A percentile compares a stretch with the other conserved stretches of the same genome.
phyloP scores from a whole-genome alignment of 176 grass and related monocot genomes.

The Eleusine indica region DNA sequence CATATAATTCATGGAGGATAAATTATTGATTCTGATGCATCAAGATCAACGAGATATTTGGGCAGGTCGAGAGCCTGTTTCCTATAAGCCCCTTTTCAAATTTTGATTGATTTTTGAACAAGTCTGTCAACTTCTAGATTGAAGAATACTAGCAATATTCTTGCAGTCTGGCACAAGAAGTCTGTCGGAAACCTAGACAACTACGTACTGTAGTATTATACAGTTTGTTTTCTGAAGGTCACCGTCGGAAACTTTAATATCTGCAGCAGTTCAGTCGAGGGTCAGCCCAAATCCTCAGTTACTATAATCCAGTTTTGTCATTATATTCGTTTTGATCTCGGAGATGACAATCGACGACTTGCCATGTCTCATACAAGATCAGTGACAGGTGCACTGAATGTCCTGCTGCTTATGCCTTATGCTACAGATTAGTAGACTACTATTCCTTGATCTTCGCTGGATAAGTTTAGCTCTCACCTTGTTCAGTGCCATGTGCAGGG shows the following conservation, averaged over 20 bases:
- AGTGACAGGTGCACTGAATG: conserved; percentile 39
- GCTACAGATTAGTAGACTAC: neutral
- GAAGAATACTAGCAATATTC: neutral
- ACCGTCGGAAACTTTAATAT: neutral
- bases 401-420: neutral
- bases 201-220: neutral
- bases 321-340: conserved; percentile 27
- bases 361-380: neutral
- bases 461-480: neutral
- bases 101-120: neutral
- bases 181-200: neutral
- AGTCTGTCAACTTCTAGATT: neutral
- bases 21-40: neutral
- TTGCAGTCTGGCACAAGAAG: neutral
- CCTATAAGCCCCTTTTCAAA: neutral
- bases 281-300: neutral
- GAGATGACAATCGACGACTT: neutral
- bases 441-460: neutral
- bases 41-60: neutral
- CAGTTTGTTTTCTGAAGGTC: neutral
- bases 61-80: neutral
- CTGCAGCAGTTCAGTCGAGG: neutral
- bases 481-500: conserved; percentile 19
- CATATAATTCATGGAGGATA: neutral
- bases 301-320: neutral